Percentiles rank a stretch among this genome's conserved stretches.
Evolutionary conservation across 2,329 filamentous ascomycete genomes (phyloP).

Genomic region (Aureobasidium pullulans): DNA sequence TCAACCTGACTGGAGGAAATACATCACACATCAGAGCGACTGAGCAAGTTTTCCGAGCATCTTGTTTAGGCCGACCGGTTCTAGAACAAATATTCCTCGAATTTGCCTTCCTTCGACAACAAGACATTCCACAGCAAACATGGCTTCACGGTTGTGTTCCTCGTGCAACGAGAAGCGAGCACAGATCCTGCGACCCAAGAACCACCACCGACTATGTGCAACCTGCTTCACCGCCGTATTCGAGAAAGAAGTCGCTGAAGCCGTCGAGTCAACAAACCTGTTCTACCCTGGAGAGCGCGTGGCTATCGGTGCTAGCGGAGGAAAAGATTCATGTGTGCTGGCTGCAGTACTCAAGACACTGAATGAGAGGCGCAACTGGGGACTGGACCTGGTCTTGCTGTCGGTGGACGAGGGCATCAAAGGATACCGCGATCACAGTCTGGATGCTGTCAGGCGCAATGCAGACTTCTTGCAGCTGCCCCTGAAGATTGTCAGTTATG

Average conservation of each 20-base stretch:
- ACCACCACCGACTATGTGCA: conserved; percentile 88
- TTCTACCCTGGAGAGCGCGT: conserved; percentile 79
- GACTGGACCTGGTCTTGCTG: conserved; percentile 74
- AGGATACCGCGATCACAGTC: conserved; percentile 89
- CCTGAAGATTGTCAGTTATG: conserved; percentile 85
- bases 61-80: background rate
- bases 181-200: conserved; percentile 88
- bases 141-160: conserved; percentile 72
- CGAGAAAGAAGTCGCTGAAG: conserved; percentile 89
- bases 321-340: conserved; percentile 94
- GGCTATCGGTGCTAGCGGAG: conserved; percentile 91
- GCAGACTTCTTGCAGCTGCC: conserved; percentile 85
- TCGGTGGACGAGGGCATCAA: conserved; percentile 97
- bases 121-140: conserved; percentile 29
- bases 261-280: conserved; percentile 72
- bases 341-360: conserved; percentile 91
- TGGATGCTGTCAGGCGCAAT: conserved; percentile 95
- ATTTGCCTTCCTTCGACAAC: background rate
- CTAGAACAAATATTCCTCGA: background rate
- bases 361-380: conserved; percentile 83
- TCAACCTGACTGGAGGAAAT: background rate
- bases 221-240: conserved; percentile 80
- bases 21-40: too few species aligned
- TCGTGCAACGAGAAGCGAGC: conserved; percentile 71
- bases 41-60: background rate